Evolutionary conservation across 2,329 filamentous ascomycete genomes (phyloP), one percentile per base, ranked within the genome.

Genomic region (Fusarium succisae): DNA sequence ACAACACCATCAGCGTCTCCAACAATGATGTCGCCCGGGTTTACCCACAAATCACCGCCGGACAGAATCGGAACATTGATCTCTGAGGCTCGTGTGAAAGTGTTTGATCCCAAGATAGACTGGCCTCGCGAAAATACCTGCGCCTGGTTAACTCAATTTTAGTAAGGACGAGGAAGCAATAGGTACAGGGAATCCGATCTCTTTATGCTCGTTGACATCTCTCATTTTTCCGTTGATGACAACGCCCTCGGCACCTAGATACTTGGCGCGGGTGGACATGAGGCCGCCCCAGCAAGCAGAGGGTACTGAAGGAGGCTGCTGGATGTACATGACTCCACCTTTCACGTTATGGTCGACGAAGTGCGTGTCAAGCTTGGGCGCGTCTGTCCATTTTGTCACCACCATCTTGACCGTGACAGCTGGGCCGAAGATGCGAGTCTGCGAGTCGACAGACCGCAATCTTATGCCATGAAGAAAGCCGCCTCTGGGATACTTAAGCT

Each of bases 1-100:
- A 81, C 80, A 2, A 81, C 79, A 2, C 80, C 80, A 39, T 81
- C 77, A 5, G 62, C 73, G 35, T 81, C 79, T 8, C 79, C 38
- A 8, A 81, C 63, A 5, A 81, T 30, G 5, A 81, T 69, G 32
- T 82, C 80, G 2, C 78, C 79, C 0, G 80, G 79, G 35, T 80
- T 71, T 4, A 82, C 66, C 79, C 78, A 79, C 4, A 81, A 55
- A n/a, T 78, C 75, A 1, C 66, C 74, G 20, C 77, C 70, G 54
- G 78, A 76, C 22, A 77, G 76, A 11, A 81, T 60, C 1, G 79
- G 76, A 12, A 81, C 63, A 39, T 81, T 77, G 37, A 80, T 62
- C 24, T 70, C 63, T 1, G 79, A 81, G 8, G 79, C 76, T 28
- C 75, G 51, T 13, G 79, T 80, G 45, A 80, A 81, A 1, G 76